Evolutionary conservation across 139 green algal genomes (phyloP).

Genomic region (Pleodorina starrii): DNA sequence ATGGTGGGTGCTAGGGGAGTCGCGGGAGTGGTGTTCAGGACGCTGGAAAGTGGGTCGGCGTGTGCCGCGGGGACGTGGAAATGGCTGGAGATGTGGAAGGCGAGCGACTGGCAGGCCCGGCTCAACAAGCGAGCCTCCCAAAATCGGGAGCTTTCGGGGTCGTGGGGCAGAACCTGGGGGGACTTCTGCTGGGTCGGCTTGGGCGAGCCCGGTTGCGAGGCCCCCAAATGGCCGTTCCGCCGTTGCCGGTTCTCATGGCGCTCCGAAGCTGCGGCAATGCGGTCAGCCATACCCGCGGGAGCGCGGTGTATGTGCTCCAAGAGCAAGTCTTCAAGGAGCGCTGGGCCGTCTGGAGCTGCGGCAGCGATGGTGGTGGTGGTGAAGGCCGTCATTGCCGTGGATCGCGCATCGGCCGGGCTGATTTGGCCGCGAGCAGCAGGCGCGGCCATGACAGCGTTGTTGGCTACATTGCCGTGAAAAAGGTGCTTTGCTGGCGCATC

Average conservation of each 20-base stretch:
- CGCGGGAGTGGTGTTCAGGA: too few species aligned
- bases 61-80: not conserved
- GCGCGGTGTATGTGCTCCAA: not conserved
- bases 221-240: not conserved
- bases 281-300: slow-evolving; percentile 12
- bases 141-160: not conserved
- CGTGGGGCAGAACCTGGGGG: not conserved
- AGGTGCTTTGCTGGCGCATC: not conserved
- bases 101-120: slow-evolving; percentile 26
- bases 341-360: not conserved
- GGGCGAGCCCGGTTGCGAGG: not conserved
- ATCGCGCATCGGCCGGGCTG: too few species aligned
- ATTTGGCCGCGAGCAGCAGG: too few species aligned
- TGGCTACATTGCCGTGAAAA: not conserved
- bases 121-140: slow-evolving; percentile 28
- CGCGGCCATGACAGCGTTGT: not conserved
- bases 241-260: not conserved
- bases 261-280: not conserved
- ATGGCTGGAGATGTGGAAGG: slow-evolving; percentile 48
- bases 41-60: not conserved
- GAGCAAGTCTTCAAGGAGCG: not conserved
- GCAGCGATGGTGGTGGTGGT: too few species aligned
- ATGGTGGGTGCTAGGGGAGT: too few species aligned
- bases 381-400: too few species aligned
- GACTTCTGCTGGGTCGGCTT: not conserved